Evolutionary conservation across 345 rosid species (phyloP).

Genomic region (Eucalyptus regnans): DNA sequence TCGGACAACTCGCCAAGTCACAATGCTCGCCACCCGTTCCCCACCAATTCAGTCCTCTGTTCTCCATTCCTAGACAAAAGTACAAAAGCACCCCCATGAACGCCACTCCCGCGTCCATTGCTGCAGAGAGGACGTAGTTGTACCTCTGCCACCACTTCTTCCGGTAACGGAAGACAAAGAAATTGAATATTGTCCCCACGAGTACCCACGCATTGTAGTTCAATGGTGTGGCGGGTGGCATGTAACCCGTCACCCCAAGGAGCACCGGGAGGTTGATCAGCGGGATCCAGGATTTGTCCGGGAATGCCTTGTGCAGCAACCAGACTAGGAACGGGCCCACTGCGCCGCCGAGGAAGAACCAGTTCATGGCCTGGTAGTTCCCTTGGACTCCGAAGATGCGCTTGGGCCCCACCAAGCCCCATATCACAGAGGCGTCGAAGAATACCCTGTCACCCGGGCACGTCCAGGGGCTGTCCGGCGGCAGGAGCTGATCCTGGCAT

Average conservation of each 20-base stretch:
- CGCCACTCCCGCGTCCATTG: neutral
- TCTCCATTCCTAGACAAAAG: neutral
- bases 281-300: conserved; percentile 69
- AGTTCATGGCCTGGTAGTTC: conserved; percentile 58
- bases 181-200: conserved; percentile 69
- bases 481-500: neutral
- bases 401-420: conserved; percentile 80
- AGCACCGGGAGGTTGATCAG: conserved; percentile 79
- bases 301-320: conserved; percentile 62
- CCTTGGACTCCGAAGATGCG: conserved; percentile 65
- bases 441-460: conserved; percentile 38
- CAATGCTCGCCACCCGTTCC: neutral
- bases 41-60: neutral
- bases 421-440: conserved; percentile 80
- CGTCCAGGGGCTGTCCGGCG: neutral
- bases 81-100: conserved; percentile 1
- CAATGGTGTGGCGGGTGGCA: conserved; percentile 72
- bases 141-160: conserved; percentile 89
- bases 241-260: conserved; percentile 58
- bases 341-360: conserved; percentile 80
- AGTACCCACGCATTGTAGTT: conserved; percentile 67
- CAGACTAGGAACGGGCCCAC: conserved; percentile 61
- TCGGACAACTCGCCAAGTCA: neutral
- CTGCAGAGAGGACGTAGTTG: conserved; percentile 5
- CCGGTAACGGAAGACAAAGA: conserved; percentile 53